Base-by-base conservation (phyloP, 257 asterid genomes). In the Solanum raphanifolium region DNA sequence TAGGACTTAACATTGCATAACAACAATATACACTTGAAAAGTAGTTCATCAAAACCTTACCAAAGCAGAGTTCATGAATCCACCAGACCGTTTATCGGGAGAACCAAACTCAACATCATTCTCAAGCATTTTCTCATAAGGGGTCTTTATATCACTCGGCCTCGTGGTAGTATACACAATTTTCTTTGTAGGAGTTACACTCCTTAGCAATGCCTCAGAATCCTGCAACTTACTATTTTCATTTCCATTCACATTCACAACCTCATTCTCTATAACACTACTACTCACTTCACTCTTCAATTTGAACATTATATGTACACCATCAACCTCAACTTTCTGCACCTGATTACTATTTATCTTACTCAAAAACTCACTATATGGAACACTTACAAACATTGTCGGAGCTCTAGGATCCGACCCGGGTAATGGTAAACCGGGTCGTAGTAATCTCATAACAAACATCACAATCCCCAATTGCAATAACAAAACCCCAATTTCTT, bases 321-420 rank as follows among this genome's bases (percentile, higher is more conserved):
- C 99, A 94, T 97, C 99, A 86, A 96, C 98, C 94, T 96, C 99
- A 90, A 95, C 99, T 90, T 97, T 97, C 90, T 94, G 94, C 90
- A 97, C 99, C 87, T 91, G 94, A 90, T 97, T 92, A 60, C 92
- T 76, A 82, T 95, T 96, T 55, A 97, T 92, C 94, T 89, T 96
- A 84, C 93, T 94, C 92, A 97, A 87, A 88, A 97, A 97, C 75
- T 97, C 98, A 84, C 99, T 97, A 88, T 95, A 96, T 4, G 99
- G 99, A 13, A 97, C 99, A 46, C 95, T 95, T 39, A 95, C 94
- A 89, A 93, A 86, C 25, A 94, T 88, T 1, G 98, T 90, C 13
- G 95, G 94, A 38, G 93, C 83, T 87, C 95, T 89, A 1, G 96
- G 98, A 87, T 97, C 98, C 34, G 98, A 92, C 48, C 99, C 99